Evolutionary conservation across 106 monocot genomes (phyloP).

Genomic region (Amphibolis antarctica): DNA sequence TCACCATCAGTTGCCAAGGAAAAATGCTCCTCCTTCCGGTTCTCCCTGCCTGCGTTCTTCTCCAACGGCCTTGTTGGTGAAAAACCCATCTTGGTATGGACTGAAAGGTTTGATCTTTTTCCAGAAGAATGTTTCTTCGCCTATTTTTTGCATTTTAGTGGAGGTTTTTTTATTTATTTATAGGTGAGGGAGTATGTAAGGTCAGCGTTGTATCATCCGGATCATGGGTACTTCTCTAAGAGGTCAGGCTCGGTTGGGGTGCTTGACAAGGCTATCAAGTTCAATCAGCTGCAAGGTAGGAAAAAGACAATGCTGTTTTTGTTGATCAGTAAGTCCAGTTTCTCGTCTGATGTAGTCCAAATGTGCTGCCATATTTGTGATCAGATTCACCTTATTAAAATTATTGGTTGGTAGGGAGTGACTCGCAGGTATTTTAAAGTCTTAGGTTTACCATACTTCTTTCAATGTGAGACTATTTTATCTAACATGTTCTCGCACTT

Average conservation of each 20-base stretch:
- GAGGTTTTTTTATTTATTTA: background rate
- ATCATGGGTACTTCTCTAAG: constrained; percentile 27
- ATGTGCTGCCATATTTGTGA: no score
- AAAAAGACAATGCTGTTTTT: background rate
- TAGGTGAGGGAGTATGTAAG: constrained; percentile 22
- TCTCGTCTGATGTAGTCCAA: background rate
- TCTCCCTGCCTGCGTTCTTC: background rate
- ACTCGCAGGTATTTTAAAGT: no score
- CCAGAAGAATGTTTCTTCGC: background rate
- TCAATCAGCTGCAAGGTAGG: constrained; percentile 25
- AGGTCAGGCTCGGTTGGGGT: constrained; percentile 24
- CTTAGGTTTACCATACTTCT: no score
- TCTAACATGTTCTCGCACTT: no score
- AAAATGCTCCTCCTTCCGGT: background rate
- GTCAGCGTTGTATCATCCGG: constrained; percentile 20
- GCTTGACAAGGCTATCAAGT: constrained; percentile 22
- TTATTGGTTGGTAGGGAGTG: no score
- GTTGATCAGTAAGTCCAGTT: background rate
- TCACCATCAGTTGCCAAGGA: background rate
- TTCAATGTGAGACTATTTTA: no score
- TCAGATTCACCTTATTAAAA: no score
- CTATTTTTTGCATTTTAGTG: background rate
- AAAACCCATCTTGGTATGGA: constrained; percentile 4
- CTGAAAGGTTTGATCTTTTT: background rate
- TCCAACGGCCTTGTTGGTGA: background rate